Evolutionary conservation across 305 asterid genomes (phyloP).

Genomic region (Fraxinus xanthoxyloides): DNA sequence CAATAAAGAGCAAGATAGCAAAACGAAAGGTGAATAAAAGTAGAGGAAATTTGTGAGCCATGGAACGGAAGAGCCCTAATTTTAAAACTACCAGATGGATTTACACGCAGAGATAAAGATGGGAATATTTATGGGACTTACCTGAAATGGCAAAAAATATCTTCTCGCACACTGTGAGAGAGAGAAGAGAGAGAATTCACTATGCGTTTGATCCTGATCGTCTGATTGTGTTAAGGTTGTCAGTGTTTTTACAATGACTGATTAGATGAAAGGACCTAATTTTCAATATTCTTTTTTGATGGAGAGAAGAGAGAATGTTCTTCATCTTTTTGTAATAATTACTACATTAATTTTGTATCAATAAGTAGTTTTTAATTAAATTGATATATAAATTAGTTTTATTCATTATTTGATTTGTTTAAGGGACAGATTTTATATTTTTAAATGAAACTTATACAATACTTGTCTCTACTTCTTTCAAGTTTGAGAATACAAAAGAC

Average conservation of each 20-base stretch:
- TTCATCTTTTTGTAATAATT: not conserved
- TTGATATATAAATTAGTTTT: not conserved
- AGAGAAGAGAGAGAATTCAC: not conserved
- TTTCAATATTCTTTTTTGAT: not conserved
- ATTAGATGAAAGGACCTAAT: not conserved
- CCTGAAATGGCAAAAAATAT: conserved; percentile 47
- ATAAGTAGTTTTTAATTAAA: not conserved
- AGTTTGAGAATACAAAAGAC: not conserved
- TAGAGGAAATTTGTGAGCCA: conserved; percentile 34
- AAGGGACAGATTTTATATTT: not conserved
- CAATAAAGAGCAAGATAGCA: not conserved
- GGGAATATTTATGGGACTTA: conserved; percentile 38
- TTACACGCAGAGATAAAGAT: not conserved
- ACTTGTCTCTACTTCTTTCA: not conserved
- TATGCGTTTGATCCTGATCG: not conserved
- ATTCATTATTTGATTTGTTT: not conserved
- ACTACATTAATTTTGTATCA: not conserved
- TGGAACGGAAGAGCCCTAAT: conserved; percentile 35
- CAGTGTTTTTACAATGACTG: not conserved
- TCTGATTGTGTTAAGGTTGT: not conserved
- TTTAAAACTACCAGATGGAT: not conserved
- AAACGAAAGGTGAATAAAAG: conserved; percentile 11
- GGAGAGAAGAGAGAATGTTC: too few relatives aligned
- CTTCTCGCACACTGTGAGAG: not conserved
- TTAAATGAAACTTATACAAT: not conserved